These are phyloP conservation scores for Edaphochlamys debaryana DNA, from an alignment of 139 green algal species.

Conservation along the genomic window DNA sequence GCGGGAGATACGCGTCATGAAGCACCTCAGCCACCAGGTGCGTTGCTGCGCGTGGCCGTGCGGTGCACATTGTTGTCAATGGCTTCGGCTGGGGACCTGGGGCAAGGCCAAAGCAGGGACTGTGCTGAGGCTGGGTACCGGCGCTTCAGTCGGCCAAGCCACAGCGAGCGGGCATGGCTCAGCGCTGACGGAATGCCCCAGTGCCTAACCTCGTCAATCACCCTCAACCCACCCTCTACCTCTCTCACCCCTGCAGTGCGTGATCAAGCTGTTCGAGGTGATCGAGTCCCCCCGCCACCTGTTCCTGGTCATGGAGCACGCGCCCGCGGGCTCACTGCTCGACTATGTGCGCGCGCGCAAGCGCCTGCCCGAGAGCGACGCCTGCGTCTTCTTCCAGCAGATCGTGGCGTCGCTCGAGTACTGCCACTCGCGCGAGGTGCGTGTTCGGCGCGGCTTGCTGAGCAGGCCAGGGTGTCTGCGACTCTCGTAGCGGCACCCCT, in stretches of 20 bases:
- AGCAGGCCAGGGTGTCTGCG: too few relatives aligned
- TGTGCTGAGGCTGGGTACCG: too few relatives aligned
- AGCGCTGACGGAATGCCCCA: too few relatives aligned
- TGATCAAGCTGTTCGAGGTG: constrained; percentile 76
- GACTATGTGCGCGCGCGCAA: constrained; percentile 87
- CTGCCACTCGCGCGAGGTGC: constrained; percentile 78
- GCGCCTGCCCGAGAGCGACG: constrained; percentile 80
- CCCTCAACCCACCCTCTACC: too few relatives aligned
- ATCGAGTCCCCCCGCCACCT: constrained; percentile 73
- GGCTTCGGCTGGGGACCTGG: too few relatives aligned
- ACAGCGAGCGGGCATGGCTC: too few relatives aligned
- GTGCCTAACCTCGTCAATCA: too few relatives aligned
- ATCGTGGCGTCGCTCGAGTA: constrained; percentile 78
- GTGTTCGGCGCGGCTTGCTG: too few relatives aligned
- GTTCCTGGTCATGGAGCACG: constrained; percentile 93
- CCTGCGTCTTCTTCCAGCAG: constrained; percentile 75
- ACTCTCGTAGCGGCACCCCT: too few relatives aligned
- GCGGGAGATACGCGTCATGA: constrained; percentile 87
- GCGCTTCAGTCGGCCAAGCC: too few relatives aligned
- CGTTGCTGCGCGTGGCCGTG: neutral
- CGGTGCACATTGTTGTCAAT: too few relatives aligned
- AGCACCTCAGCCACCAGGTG: constrained; percentile 72
- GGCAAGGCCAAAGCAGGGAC: too few relatives aligned
- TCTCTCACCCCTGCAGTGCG: constrained; percentile 23
- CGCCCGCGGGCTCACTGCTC: constrained; percentile 80